Base-by-base conservation (phyloP, 2,329 filamentous ascomycete genomes). In the Epichloe festucae region DNA sequence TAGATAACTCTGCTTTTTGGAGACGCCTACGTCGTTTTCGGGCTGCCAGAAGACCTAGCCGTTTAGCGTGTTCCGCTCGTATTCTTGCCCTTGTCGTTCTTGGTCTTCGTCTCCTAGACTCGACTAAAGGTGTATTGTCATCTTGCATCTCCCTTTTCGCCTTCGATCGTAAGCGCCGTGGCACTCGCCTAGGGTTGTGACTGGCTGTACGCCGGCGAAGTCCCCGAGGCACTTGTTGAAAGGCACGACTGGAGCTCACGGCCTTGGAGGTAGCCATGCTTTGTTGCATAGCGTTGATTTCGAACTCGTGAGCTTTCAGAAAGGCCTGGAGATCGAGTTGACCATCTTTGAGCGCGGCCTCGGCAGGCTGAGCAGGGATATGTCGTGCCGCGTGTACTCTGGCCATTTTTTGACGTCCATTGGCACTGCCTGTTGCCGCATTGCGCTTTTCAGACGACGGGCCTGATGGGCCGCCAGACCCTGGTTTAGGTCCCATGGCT, bases 151-250 rank as follows among this genome's bases (percentile, higher is more conserved):
- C 79, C 55, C 68, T 71, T 60, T 73, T 78, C 1, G 89, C 89
- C 58, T 85, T 78, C 40, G 70, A 70, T 52, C 85, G 78, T 62
- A 97, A 69, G 55, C 89, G 74, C 63, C 84, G 85, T 2, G 93
- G 93, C 15, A 98, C 84, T 55, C 85, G 80, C 69, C 91, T 95
- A 38, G 87, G 86, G 76, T 98, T 96, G 69, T 98, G 93, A 65
- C 89, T 95, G 19, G 91, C 93, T 0, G 91, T 95, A 59, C 93
- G 78, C 57, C 93, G 77, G 57, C 93, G 77, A 77, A 98, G 71
- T 48, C 84, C 82, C 58, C 89, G 80, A 1, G 93, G 93, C 5
- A 98, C 86, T 59, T 88, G 81, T 67, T 98, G 93, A 62, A 97
- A 97, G 14, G 91, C 90, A 49, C 91, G 78, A 52, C 80, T 82